Percentiles rank a stretch among this genome's conserved stretches.
These are phyloP conservation scores for Limonium bicolor DNA, from an alignment of 148 eudicot genomes.

Conservation along the genomic window DNA sequence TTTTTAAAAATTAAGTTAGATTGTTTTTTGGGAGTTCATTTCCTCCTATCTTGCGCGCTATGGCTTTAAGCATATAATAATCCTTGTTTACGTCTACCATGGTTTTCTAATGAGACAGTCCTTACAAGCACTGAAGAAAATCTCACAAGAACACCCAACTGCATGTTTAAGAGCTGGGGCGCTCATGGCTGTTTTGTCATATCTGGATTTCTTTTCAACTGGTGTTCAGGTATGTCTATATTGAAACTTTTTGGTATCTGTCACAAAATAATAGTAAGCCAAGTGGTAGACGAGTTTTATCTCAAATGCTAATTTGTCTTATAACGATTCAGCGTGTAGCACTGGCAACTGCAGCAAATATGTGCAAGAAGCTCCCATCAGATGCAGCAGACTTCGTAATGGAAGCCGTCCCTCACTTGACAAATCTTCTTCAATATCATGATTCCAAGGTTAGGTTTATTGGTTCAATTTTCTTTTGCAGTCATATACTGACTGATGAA, in stretches of 20 bases:
- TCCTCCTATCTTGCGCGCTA: too few species aligned
- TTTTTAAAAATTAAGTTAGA: not conserved
- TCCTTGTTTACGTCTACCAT: not conserved
- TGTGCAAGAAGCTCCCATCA: conserved; percentile 95
- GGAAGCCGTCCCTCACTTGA: conserved; percentile 97
- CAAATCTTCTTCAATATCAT: conserved; percentile 92
- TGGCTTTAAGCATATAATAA: not conserved
- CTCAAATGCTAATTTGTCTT: too few species aligned
- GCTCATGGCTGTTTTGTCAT: conserved; percentile 96
- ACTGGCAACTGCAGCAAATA: conserved; percentile 93
- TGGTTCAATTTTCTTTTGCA: not conserved
- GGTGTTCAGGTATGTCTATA: conserved; percentile 71
- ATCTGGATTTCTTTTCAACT: conserved; percentile 94
- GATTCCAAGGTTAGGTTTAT: conserved; percentile 70
- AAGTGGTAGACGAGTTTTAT: too few species aligned
- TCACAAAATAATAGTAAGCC: not conserved
- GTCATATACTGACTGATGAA: not conserved
- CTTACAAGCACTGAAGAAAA: conserved; percentile 94
- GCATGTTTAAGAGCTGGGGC: conserved; percentile 97
- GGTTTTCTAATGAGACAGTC: conserved; percentile 37
- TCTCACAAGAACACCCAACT: conserved; percentile 95
- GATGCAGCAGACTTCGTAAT: conserved; percentile 99
- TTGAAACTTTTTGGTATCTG: not conserved
- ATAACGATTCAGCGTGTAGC: conserved; percentile 62
- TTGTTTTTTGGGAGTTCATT: too few species aligned